phyloP scores from a whole-genome alignment of 78 protist species.

The Neovahlkampfia damariscottae region DNA sequence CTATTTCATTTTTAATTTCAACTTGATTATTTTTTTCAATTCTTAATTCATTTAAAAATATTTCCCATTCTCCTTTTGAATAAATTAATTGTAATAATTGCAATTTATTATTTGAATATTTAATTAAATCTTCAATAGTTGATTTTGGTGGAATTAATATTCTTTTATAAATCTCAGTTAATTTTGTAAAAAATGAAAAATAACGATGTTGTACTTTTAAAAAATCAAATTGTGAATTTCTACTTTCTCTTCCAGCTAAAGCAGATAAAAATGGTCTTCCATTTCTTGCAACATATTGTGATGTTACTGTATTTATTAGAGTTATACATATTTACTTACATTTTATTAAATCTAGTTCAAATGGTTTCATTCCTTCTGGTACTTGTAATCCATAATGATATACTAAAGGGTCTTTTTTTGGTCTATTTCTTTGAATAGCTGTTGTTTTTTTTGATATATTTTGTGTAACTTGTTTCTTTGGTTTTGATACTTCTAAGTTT shows the following conservation, averaged over 20 bases:
- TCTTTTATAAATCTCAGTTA: not conserved
- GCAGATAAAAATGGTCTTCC: not conserved
- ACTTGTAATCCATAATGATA: not conserved
- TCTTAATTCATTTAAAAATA: not conserved
- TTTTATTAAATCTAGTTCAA: constrained; percentile 1
- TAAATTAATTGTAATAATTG: not conserved
- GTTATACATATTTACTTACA: too few species aligned
- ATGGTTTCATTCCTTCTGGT: not conserved
- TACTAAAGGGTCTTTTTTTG: not conserved
- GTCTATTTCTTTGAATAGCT: not conserved
- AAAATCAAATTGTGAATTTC: not conserved
- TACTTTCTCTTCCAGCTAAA: not conserved
- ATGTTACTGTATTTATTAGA: too few species aligned
- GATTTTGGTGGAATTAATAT: not conserved
- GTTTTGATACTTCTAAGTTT: not conserved
- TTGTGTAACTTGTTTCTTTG: not conserved
- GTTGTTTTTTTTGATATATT: not conserved
- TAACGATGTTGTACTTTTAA: not conserved
- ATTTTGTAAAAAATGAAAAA: not conserved
- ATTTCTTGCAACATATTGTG: constrained; percentile 4
- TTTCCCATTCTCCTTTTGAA: constrained; percentile 18
- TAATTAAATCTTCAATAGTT: not conserved
- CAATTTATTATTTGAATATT: not conserved
- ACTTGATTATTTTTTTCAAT: not conserved
- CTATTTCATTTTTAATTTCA: not conserved